Base-by-base conservation (phyloP, 208 protist species). In the Trypanosoma melophagium region DNA sequence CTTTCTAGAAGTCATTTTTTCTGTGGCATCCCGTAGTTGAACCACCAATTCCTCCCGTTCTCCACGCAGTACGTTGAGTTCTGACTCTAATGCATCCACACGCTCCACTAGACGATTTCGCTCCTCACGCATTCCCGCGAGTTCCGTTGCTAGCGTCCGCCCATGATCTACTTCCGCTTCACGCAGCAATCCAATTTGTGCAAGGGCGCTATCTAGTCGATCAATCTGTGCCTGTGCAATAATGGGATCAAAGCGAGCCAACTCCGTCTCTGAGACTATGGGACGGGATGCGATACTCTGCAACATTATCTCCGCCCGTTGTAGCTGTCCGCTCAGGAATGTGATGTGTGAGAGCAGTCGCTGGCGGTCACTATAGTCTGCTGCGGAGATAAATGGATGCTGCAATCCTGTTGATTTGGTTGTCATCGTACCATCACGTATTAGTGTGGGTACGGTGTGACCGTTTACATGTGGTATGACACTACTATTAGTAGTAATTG, bases 311-410 rank as follows among this genome's bases (percentile, higher is more conserved):
- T 92, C 82, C 21, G 84, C 77, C 17, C 87, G 82, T 74, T 93
- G 90, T 31, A 93, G 74, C 50, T 93, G 83, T 1, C 87, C 92
- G 60, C 76, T 80, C 16, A 96, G 76, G 58, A 89, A 87, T n/a
- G 90, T 92, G 24, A 96, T 86, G 67, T 94, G 90, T 47, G 91
- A 89, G 35, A 96, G 75, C 16, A 96, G 81, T 13, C 79, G 81
- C 35, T 86, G 77, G 7, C 90, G 81, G 51, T 96, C 87, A 47
- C 84, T 79, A 72, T 92, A 92, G 64, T 94, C 90, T 51, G 66
- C 75, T 7, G 86, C 77, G 4, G 80, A 81, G 45, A 95, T 84
- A 53, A 76, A 42, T 40, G 66, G 72, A 28, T 72, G 61, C 19
- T 63, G 66, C 10, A 77, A n/a, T 22, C 14, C n/a, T 25, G 13